Base-by-base conservation (phyloP, 768 basidiomycete genomes). In the Exidia glandulosa region DNA sequence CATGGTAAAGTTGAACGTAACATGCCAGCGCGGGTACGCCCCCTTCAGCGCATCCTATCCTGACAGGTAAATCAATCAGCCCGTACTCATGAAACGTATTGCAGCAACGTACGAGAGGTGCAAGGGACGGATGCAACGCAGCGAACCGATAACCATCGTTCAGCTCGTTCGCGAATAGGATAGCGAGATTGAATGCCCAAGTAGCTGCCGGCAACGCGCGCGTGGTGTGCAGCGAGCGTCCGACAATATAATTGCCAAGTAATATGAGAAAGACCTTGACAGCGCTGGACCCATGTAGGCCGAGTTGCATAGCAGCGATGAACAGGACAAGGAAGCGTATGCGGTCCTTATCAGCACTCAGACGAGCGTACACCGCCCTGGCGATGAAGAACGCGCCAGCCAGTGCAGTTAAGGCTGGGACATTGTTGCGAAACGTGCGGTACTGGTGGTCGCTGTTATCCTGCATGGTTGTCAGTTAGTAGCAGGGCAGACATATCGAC, bases 1-100 rank as follows among this genome's bases (percentile, higher is more conserved):
- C 88, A 94, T 94, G 2, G 94, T 93, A 65, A 98, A 93, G 70
- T 98, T 98, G 77, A 95, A 98, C 65, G 76, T 82, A 65, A 98
- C 78, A 65, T 97, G 83, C 96, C 96, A 99, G 23, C 93, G 80
- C 12, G 94, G 89, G 62, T 94, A 87, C 19, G 90, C 73, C 4
- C 96, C 96, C 69, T 79, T 74, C 64, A 79, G 27, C 9, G 48
- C 19, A 60, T 79, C 0, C 66, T 61, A 66, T 90, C 88, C 87
- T 91, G 50, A 10, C 32, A 32, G 9, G n/a, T 37, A 23, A 57
- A 31, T 7, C 16, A 16, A 16, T 48, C 6, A 50, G n/a, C n/a
- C n/a, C n/a, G n/a, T n/a, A n/a, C n/a, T n/a, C n/a, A n/a, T n/a
- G n/a, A n/a, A n/a, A n/a, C n/a, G n/a, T n/a, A n/a, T n/a, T n/a